phyloP scores from a whole-genome alignment of 805 yeast species.

The Candida anglica region DNA sequence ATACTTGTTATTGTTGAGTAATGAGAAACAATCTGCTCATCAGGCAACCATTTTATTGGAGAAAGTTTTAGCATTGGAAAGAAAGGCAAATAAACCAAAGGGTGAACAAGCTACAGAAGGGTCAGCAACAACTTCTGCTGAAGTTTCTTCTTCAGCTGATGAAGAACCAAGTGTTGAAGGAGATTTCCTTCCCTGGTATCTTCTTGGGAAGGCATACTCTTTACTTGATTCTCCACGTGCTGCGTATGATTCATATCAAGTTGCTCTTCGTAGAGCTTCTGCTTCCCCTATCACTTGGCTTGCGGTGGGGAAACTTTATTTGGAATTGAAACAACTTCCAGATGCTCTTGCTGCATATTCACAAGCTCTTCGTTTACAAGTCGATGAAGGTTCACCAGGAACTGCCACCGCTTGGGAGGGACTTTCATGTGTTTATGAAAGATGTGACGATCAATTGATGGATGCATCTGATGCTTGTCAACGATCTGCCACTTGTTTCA shows the following conservation, averaged over 20 bases:
- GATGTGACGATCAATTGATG: conserved; percentile 55
- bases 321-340: conserved; percentile 55
- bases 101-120: conserved; percentile 1
- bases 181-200: conserved; percentile 57
- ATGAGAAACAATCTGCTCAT: conserved; percentile 5
- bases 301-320: conserved; percentile 58
- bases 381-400: conserved; percentile 42
- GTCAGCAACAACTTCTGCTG: conserved; percentile 12
- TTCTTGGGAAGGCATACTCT: conserved; percentile 51
- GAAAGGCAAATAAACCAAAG: too few species aligned
- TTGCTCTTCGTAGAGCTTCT: conserved; percentile 50
- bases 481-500: conserved; percentile 48
- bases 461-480: conserved; percentile 61
- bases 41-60: conserved; percentile 32
- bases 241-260: conserved; percentile 54
- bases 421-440: conserved; percentile 55
- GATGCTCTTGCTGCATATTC: conserved; percentile 68
- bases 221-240: conserved; percentile 42
- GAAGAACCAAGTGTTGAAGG: conserved; percentile 24
- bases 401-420: conserved; percentile 67
- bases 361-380: conserved; percentile 54
- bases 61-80: conserved; percentile 25
- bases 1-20: conserved; percentile 40
- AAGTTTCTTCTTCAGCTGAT: conserved; percentile 6
- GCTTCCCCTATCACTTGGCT: conserved; percentile 61